phyloP scores from a whole-genome alignment of 2,329 filamentous ascomycete genomes.

The Alternaria sp. region DNA sequence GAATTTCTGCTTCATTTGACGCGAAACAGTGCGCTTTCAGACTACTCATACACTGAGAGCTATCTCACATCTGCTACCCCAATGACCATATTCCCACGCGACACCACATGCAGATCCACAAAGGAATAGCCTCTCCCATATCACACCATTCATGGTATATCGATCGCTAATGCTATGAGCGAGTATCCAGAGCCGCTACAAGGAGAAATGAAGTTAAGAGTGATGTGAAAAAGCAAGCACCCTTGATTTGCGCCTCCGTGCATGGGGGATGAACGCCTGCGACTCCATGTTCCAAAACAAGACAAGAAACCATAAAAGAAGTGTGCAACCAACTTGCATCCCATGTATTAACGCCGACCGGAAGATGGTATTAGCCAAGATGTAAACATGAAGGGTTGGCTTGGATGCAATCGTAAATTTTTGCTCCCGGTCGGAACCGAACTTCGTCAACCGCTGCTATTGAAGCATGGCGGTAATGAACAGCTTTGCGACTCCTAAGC shows the following conservation, averaged over 20 bases:
- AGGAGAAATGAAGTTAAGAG: conserved; percentile 46
- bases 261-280: conserved; percentile 35
- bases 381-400: conserved; percentile 46
- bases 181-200: conserved; percentile 48
- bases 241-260: conserved; percentile 32
- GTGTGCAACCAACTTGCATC: conserved; percentile 38
- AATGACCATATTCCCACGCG: conserved; percentile 14
- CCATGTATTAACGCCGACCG: conserved; percentile 49
- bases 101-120: conserved; percentile 25
- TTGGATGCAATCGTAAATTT: conserved; percentile 29
- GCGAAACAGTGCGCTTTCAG: conserved; percentile 21
- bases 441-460: conserved; percentile 18
- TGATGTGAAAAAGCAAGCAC: conserved; percentile 31
- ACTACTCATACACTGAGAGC: conserved; percentile 34
- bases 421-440: conserved; percentile 19
- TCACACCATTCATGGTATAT: conserved; percentile 42
- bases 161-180: conserved; percentile 43
- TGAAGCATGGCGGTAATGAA: conserved; percentile 12
- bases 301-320: conserved; percentile 28
- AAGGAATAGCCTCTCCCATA: conserved; percentile 39
- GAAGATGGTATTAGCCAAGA: conserved; percentile 42
- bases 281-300: conserved; percentile 28
- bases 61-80: conserved; percentile 14
- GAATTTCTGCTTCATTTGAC: conserved; percentile 31
- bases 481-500: conserved; percentile 20